A percentile compares a stretch with the other conserved stretches of the same genome.
phyloP scores from a whole-genome alignment of 2,329 filamentous ascomycete genomes.

The Venturiaceae sp. region DNA sequence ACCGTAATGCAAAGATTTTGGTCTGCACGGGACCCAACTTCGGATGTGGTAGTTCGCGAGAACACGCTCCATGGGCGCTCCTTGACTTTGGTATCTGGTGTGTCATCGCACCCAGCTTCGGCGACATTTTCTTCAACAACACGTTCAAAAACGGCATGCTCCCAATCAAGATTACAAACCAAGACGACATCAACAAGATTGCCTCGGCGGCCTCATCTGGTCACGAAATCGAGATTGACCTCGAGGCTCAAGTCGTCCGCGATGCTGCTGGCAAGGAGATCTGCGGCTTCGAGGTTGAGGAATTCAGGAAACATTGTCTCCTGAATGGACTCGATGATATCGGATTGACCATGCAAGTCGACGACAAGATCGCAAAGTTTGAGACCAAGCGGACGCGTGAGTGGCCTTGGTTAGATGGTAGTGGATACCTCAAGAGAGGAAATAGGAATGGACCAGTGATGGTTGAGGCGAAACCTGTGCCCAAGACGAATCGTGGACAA shows the following conservation, averaged over 20 bases:
- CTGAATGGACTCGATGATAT: constrained; percentile 94
- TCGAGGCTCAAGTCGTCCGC: constrained; percentile 75
- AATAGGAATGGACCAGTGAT: constrained; percentile 48
- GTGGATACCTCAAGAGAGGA: constrained; percentile 58
- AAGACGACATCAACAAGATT: constrained; percentile 57
- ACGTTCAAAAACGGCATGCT: constrained; percentile 99
- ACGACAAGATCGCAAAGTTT: constrained; percentile 77
- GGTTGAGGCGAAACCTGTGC: constrained; percentile 59
- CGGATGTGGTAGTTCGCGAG: constrained; percentile 83
- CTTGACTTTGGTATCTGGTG: constrained; percentile 94
- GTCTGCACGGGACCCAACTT: constrained; percentile 91
- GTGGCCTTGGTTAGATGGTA: constrained; percentile 88
- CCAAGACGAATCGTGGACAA: constrained; percentile 82
- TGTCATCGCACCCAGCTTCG: constrained; percentile 79
- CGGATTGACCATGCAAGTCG: constrained; percentile 84
- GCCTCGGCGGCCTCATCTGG: constrained; percentile 70
- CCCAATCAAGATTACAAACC: constrained; percentile 65
- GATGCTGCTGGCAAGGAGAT: constrained; percentile 64
- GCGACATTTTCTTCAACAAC: constrained; percentile 99
- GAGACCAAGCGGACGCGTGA: constrained; percentile 67
- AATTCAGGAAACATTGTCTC: constrained; percentile 90
- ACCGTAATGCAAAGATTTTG: constrained; percentile 75
- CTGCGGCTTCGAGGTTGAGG: constrained; percentile 75
- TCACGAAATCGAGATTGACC: constrained; percentile 79
- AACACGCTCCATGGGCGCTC: constrained; percentile 95